Evolutionary conservation across 192 early-diverging fungal genomes (phyloP).

Genomic region (Allomyces macrogynus): DNA sequence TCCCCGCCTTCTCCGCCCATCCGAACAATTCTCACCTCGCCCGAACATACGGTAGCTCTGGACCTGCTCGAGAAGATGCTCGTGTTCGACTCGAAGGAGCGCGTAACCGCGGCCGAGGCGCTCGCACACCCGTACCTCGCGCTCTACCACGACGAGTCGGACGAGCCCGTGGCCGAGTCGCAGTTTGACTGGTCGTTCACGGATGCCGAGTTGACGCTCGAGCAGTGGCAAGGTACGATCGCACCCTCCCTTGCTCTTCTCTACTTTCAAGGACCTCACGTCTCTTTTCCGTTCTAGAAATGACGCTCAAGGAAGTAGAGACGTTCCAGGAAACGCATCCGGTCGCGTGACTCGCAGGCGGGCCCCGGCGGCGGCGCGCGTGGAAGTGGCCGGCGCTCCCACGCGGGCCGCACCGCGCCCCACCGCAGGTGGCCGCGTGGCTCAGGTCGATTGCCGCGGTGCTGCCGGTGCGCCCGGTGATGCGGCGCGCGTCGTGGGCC

Average conservation of each 20-base stretch:
- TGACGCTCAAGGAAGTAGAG: background rate
- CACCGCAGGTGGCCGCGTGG: too few species aligned
- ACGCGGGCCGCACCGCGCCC: background rate
- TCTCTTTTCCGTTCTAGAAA: too few species aligned
- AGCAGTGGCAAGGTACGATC: constrained; percentile 48
- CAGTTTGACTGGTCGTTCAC: constrained; percentile 92
- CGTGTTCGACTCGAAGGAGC: constrained; percentile 77
- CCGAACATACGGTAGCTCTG: constrained; percentile 41
- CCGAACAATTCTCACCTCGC: too few species aligned
- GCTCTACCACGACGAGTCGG: constrained; percentile 73
- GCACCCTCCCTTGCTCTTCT: too few species aligned
- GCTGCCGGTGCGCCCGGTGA: too few species aligned
- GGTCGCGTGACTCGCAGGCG: background rate
- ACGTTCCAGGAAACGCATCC: background rate
- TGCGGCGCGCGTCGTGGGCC: too few species aligned
- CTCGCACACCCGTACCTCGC: constrained; percentile 75
- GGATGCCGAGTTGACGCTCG: constrained; percentile 67
- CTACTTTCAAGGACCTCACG: too few species aligned
- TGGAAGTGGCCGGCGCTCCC: background rate
- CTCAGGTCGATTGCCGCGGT: too few species aligned
- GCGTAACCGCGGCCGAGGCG: constrained; percentile 71
- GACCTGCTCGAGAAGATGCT: constrained; percentile 81
- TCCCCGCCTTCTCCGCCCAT: background rate
- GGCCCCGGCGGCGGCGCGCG: too few species aligned
- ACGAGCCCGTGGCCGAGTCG: constrained; percentile 61